phyloP scores from a whole-genome alignment of 2,329 filamentous ascomycete genomes.

The Polychaeton citri region DNA sequence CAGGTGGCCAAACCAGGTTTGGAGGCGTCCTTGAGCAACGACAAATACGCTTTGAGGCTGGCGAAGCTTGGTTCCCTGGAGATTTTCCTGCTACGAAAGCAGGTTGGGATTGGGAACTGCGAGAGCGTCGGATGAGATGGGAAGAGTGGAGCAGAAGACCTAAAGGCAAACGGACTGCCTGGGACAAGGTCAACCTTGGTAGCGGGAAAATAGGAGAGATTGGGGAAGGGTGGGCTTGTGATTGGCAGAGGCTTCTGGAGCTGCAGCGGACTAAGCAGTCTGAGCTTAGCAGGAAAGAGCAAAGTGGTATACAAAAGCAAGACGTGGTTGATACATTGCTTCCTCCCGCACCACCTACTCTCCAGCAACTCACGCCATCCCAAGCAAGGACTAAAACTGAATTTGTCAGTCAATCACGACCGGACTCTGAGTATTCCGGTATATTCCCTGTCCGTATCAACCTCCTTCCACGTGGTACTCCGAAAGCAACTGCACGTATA shows the following conservation, averaged over 20 bases:
- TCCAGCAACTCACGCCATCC: slow-evolving; percentile 26
- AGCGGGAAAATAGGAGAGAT: slow-evolving; percentile 66
- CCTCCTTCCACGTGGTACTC: slow-evolving; percentile 57
- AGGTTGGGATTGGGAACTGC: slow-evolving; percentile 64
- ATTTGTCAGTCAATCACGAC: too few relatives aligned
- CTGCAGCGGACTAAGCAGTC: too few relatives aligned
- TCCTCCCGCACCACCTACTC: neutral
- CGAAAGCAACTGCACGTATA: slow-evolving; percentile 60
- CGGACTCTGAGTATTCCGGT: too few relatives aligned
- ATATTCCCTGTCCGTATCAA: slow-evolving; percentile 53
- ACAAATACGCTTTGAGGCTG: slow-evolving; percentile 71
- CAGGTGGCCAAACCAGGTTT: slow-evolving; percentile 68
- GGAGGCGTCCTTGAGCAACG: slow-evolving; percentile 68
- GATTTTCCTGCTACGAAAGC: slow-evolving; percentile 71
- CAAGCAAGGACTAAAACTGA: slow-evolving; percentile 25
- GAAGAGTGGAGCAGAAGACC: slow-evolving; percentile 62
- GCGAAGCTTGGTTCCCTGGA: slow-evolving; percentile 69
- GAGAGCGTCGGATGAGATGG: slow-evolving; percentile 47
- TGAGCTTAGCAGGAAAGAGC: neutral
- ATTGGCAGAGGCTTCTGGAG: slow-evolving; percentile 39
- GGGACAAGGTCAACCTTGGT: slow-evolving; percentile 61
- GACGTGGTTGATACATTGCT: too few relatives aligned
- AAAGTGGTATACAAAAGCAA: neutral
- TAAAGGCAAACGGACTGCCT: slow-evolving; percentile 68
- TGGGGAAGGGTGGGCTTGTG: slow-evolving; percentile 68